phyloP scores from a whole-genome alignment of 306 rosid genomes.

The Cicer chorassanicum region DNA sequence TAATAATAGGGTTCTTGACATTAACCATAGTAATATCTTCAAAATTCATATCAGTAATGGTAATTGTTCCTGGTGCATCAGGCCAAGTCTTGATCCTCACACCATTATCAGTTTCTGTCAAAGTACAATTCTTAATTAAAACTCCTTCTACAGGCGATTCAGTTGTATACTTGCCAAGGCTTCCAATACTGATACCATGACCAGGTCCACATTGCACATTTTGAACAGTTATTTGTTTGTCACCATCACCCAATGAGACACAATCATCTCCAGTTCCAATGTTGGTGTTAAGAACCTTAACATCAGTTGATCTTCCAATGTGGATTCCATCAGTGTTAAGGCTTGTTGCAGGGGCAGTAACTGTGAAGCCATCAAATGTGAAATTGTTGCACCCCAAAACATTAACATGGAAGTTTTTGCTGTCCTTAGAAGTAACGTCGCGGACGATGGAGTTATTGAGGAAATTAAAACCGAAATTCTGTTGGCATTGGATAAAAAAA shows the following conservation, averaged over 20 bases:
- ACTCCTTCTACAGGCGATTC: not conserved
- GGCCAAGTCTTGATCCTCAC: constrained; percentile 33
- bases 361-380: constrained; percentile 36
- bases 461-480: constrained; percentile 27
- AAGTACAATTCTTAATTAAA: not conserved
- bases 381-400: constrained; percentile 31
- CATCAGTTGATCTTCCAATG: constrained; percentile 25
- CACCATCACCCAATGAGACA: constrained; percentile 34
- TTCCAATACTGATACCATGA: constrained; percentile 35
- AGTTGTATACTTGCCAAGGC: constrained; percentile 6
- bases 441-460: not conserved
- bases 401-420: constrained; percentile 33
- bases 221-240: not conserved
- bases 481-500: not conserved
- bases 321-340: constrained; percentile 41
- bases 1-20: constrained; percentile 18
- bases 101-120: not conserved
- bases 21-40: constrained; percentile 19
- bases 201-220: not conserved
- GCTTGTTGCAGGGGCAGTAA: constrained; percentile 10
- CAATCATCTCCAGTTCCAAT: constrained; percentile 37
- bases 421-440: constrained; percentile 30
- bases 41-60: constrained; percentile 27
- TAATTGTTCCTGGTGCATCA: not conserved
- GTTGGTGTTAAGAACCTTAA: constrained; percentile 12